Percentiles rank a stretch among this genome's conserved stretches.
phyloP scores from a whole-genome alignment of 495 filamentous ascomycete species.

The Schizothecium vesticola region DNA sequence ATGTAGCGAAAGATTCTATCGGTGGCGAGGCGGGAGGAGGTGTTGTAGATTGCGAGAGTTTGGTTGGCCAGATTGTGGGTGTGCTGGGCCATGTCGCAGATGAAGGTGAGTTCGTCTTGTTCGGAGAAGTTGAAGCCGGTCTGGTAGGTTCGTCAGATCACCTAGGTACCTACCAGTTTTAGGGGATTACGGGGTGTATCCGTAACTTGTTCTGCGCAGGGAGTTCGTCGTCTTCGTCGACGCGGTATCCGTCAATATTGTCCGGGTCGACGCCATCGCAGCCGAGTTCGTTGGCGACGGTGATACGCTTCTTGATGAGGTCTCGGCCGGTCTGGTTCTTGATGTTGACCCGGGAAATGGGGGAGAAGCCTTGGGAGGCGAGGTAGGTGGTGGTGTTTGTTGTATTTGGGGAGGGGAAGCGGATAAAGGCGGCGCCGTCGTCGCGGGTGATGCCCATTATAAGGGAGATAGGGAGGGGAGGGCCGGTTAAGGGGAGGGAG shows the following conservation, averaged over 20 bases:
- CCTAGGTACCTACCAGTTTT: too few relatives aligned
- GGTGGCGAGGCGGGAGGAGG: constrained; percentile 39
- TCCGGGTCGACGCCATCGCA: background rate
- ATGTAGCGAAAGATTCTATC: constrained; percentile 49
- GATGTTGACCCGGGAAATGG: constrained; percentile 18
- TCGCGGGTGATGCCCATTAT: constrained; percentile 47
- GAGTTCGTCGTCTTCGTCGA: background rate
- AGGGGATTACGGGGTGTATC: too few relatives aligned
- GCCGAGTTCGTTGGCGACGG: background rate
- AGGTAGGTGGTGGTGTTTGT: constrained; percentile 34
- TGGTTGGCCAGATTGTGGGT: constrained; percentile 36
- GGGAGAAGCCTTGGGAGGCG: constrained; percentile 33
- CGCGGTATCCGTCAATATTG: background rate
- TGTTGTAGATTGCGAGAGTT: constrained; percentile 43
- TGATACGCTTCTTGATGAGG: background rate
- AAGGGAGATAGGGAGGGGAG: constrained; percentile 28
- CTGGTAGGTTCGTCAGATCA: too few relatives aligned
- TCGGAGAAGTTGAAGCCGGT: too few relatives aligned
- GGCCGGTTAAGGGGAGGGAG: constrained; percentile 28
- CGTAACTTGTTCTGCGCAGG: background rate
- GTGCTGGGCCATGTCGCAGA: too few relatives aligned
- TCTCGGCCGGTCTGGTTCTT: background rate
- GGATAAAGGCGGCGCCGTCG: constrained; percentile 46
- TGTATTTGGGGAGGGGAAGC: constrained; percentile 37
- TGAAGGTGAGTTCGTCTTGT: too few relatives aligned